Evolutionary conservation across 306 rosid species (phyloP), one percentile per base, ranked within the genome.

Genomic region (Benincasa hispida): DNA sequence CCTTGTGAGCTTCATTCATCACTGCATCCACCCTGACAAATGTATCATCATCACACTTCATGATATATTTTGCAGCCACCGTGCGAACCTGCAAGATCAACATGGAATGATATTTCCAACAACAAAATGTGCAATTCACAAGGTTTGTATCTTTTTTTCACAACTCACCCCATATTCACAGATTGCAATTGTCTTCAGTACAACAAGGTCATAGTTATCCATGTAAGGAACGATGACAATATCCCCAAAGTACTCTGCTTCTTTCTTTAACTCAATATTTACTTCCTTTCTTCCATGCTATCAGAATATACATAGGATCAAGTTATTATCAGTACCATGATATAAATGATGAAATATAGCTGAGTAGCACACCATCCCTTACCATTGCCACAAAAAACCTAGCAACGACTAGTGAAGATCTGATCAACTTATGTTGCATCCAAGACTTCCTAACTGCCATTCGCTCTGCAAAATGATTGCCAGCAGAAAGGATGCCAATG

Each of bases 371-470:
- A 8, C 63, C 35, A 28, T 27, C 39, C 76, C 90, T 76, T 88
- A 92, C 99, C 97, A 90, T 77, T 73, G 99, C 99, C 2, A 94
- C 96, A 63, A 94, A 92, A 81, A 94, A 90, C 12, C 96, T 91
- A 72, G 97, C 95, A 62, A 90, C 95, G 25, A 86, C 92, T 58
- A 57, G 81, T 9, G 99, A 92, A 73, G 95, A 90, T 87, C 76
- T 90, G 80, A 94, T 86, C 15, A 88, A 82, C 72, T 77, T 87
- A 48, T 94, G 95, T 80, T 94, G 97, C 97, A 94, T 87, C 99
- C 99, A 94, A 27, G 99, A 90, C 87, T 94, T 94, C 85, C 99
- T 89, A 75, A 92, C 92, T 39, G 99, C 97, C 99, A 94, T 94
- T 58, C 96, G 80, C 84, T 94, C 96, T 2, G 93, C 92, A 86